Evolutionary conservation across 164 flowering plant species (phyloP), one percentile per base, ranked within the genome.

Genomic region (Vitis riparia): DNA sequence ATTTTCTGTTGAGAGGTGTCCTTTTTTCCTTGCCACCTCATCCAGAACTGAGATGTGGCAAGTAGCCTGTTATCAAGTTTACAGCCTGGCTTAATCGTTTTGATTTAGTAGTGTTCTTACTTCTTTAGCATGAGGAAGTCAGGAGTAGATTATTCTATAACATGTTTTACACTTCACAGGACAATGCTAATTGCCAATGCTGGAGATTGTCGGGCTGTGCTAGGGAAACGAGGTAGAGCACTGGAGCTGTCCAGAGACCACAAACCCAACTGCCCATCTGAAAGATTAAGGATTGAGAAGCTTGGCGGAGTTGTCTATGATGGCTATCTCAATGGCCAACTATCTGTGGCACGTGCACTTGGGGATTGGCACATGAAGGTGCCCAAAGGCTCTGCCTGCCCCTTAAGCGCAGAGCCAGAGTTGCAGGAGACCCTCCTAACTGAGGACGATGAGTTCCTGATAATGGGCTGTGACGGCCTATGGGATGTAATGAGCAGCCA

Each of bases 341-440:
- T 94, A 70, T 92, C 97, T 13, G 97, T 94, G n/a, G 83, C 98
- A 30, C 89, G 98, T 47, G 98, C 98, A 9, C 82, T 94, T n/a
- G 97, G 98, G 19, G 97, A 94, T 75, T 94, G 98, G 98, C 98
- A 94, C 83, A 91, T 94, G 94, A 92, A 94, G 81, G 97, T 94
- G 58, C 65, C 95, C 0, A 88, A 87, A 78, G 98, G 95, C 17
- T 83, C 90, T 9, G 76, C 84, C 8, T 87, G 91, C 74, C 97
- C 98, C 63, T 70, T 94, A 32, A 94, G 92, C 64, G 88, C 97
- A 10, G 98, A 94, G 79, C 98, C 98, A 1, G 97, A 94, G 78
- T 67, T 92, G 79, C 87, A 85, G 75, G 91, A 88, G 71, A 71
- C 80, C 1, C 30, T 71, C 12, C 70, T 94, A 63, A 80, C 84